These are phyloP conservation scores for Discostella stelligeroides DNA, from an alignment of 108 stramenopile species.

Conservation along the genomic window DNA sequence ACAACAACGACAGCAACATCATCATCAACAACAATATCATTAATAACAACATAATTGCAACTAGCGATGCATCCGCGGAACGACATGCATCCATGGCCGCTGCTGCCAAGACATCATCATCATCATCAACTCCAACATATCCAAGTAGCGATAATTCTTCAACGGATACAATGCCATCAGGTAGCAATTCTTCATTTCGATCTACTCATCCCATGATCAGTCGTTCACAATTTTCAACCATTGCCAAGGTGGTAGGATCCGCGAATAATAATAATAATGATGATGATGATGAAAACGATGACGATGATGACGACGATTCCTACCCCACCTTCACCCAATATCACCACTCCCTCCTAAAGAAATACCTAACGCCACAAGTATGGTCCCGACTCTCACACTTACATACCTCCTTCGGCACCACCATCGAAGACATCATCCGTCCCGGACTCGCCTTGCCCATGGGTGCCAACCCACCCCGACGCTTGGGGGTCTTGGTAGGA, in stretches of 20 bases:
- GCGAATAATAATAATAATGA: too few species aligned
- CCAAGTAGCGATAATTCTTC: too few species aligned
- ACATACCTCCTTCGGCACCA: conserved; percentile 59
- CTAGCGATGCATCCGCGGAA: conserved; percentile 42
- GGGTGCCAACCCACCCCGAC: conserved; percentile 85
- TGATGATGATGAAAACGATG: not conserved
- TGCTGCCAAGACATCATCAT: not conserved
- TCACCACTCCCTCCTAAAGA: conserved; percentile 61
- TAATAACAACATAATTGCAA: conserved; percentile 33
- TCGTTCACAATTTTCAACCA: not conserved
- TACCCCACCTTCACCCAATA: conserved; percentile 47
- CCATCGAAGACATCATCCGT: conserved; percentile 72
- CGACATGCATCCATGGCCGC: conserved; percentile 26
- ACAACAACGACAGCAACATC: too few species aligned
- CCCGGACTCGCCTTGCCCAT: conserved; percentile 65
- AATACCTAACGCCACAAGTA: conserved; percentile 71
- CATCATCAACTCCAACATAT: too few species aligned
- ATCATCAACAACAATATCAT: too few species aligned
- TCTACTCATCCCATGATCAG: too few species aligned
- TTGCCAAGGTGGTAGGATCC: too few species aligned
- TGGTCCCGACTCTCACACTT: conserved; percentile 59
- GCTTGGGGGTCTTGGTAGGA: conserved; percentile 80
- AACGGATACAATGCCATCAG: too few species aligned
- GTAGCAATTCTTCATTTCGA: too few species aligned
- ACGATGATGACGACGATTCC: conserved; percentile 28